Evolutionary conservation across 805 yeast species (phyloP).

Genomic region (Wickerhamiella australiensis): DNA sequence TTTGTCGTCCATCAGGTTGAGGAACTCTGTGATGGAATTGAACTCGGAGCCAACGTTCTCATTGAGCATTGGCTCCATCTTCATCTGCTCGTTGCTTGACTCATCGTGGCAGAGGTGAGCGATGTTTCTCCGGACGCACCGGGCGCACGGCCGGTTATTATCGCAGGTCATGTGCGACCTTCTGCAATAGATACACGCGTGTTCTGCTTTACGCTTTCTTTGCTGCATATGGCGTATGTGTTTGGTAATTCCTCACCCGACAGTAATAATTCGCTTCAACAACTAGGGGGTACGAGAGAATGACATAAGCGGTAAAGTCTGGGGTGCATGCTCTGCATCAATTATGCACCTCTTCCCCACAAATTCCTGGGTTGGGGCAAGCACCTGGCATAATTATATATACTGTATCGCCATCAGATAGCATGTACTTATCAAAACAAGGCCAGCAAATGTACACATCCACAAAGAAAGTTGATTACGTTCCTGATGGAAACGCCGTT

Average conservation of each 20-base stretch:
- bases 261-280: too few relatives aligned
- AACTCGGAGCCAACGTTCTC: conserved; percentile 92
- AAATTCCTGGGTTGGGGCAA: conserved; percentile 1
- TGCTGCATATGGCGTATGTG: neutral
- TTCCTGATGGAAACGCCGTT: conserved; percentile 9
- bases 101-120: conserved; percentile 80
- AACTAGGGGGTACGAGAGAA: neutral
- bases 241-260: neutral
- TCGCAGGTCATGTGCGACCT: conserved; percentile 93
- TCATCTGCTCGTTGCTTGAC: conserved; percentile 48
- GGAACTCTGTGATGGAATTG: conserved; percentile 75
- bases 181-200: conserved; percentile 82
- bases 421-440: too few relatives aligned
- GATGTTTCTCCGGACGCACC: conserved; percentile 78
- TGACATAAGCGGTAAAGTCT: neutral
- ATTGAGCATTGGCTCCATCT: conserved; percentile 31
- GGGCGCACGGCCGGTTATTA: conserved; percentile 56
- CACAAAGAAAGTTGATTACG: neutral
- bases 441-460: conserved; percentile 7
- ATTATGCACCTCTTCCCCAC: neutral
- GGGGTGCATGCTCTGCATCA: conserved; percentile 7
- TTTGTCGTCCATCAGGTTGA: conserved; percentile 70
- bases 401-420: too few relatives aligned
- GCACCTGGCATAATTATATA: neutral
- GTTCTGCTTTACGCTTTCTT: conserved; percentile 23